phyloP scores from a whole-genome alignment of 2,329 filamentous ascomycete species.

The Xylaria sp. region DNA sequence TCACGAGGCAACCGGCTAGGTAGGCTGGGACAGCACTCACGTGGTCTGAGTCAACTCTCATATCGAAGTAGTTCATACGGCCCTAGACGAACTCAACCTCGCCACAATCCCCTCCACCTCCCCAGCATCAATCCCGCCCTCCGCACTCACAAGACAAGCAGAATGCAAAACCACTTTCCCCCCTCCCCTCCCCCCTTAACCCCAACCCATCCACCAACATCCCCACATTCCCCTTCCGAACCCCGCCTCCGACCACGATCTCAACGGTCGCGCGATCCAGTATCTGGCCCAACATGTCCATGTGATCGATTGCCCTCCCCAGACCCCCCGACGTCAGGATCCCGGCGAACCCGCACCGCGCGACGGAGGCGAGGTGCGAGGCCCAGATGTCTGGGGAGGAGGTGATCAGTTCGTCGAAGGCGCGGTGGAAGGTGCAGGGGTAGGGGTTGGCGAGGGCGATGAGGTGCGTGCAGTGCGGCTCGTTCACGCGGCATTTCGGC shows the following conservation, averaged over 20 bases:
- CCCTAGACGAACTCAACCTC: conserved; percentile 1
- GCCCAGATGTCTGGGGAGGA: conserved; percentile 13
- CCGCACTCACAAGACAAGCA: conserved; percentile 35
- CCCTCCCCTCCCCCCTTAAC: conserved; percentile 24
- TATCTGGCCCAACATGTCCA: conserved; percentile 35
- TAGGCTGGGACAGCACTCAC: not conserved
- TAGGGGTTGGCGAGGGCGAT: conserved; percentile 22
- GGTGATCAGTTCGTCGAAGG: conserved; percentile 46
- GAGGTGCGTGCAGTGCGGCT: conserved; percentile 37
- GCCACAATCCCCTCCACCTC: conserved; percentile 29
- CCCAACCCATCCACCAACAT: conserved; percentile 25
- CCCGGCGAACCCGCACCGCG: conserved; percentile 43
- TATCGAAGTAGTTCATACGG: no score
- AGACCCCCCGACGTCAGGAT: conserved; percentile 50
- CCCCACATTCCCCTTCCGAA: conserved; percentile 39
- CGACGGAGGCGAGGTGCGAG: conserved; percentile 34
- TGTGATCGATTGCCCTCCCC: conserved; percentile 39
- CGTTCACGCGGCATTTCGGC: conserved; percentile 35
- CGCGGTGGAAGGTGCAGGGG: conserved; percentile 49
- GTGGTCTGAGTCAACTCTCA: not conserved
- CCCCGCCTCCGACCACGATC: conserved; percentile 49
- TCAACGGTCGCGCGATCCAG: conserved; percentile 34
- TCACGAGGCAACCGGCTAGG: not conserved
- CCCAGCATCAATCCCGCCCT: conserved; percentile 22
- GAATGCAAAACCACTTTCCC: not conserved